phyloP scores from a whole-genome alignment of 257 asterid genomes.

The Nemophila menziesii region DNA sequence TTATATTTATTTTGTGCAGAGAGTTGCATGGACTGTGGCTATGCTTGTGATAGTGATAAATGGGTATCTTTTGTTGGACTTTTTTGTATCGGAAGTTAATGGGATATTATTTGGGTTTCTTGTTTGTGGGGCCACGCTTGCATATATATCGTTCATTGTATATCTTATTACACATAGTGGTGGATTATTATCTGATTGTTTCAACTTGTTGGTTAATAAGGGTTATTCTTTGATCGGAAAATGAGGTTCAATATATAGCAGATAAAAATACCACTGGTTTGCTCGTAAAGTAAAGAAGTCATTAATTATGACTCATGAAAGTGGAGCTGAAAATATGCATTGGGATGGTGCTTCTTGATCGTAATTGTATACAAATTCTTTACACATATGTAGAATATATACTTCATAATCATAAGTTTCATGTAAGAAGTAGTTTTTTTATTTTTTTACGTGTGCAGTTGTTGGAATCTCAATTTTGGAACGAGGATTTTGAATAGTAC shows the following conservation, averaged over 20 bases:
- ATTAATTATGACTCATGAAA: background rate
- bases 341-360: conserved; percentile 14
- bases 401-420: background rate
- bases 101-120: conserved; percentile 49
- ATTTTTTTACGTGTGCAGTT: background rate
- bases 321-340: conserved; percentile 5
- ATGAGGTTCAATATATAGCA: conserved; percentile 12
- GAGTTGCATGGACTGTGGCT: conserved; percentile 86
- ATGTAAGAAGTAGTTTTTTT: conserved; percentile 1
- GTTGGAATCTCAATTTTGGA: background rate
- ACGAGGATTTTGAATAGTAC: background rate
- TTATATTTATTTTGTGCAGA: conserved; percentile 25
- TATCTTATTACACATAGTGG: conserved; percentile 60
- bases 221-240: conserved; percentile 24
- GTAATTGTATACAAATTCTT: conserved; percentile 4
- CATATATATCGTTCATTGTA: conserved; percentile 51
- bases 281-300: conserved; percentile 6
- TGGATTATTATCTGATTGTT: conserved; percentile 31
- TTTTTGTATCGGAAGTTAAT: conserved; percentile 59
- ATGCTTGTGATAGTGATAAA: conserved; percentile 78
- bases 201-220: conserved; percentile 27
- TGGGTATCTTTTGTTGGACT: conserved; percentile 81
- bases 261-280: background rate
- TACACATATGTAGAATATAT: conserved; percentile 8
- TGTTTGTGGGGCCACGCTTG: conserved; percentile 47